Conservation (phyloP, 345 rosid species). For the Bruguiera sexangula region DNA sequence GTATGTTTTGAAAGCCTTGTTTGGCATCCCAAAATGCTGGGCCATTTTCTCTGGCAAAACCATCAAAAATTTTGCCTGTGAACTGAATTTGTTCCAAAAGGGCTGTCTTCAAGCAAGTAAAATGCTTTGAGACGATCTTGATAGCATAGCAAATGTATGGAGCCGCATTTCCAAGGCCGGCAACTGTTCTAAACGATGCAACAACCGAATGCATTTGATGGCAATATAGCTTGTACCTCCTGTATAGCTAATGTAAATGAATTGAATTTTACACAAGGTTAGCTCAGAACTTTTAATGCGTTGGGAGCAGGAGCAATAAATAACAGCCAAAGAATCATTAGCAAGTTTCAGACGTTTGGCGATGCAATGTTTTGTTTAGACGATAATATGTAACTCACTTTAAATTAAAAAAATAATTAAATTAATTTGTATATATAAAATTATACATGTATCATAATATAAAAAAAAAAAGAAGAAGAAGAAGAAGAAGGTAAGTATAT, state of each 20-base stretch:
- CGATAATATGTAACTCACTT: too few species aligned
- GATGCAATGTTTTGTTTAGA: too few species aligned
- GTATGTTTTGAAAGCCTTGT: neutral
- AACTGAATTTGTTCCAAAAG: slow-evolving; percentile 17
- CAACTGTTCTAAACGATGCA: slow-evolving; percentile 23
- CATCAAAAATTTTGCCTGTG: slow-evolving; percentile 5
- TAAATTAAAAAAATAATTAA: too few species aligned
- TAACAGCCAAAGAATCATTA: too few species aligned
- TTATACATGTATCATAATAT: too few species aligned
- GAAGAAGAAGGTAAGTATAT: too few species aligned
- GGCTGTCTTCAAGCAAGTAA: slow-evolving; percentile 24
- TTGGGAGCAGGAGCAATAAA: too few species aligned
- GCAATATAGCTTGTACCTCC: slow-evolving; percentile 19
- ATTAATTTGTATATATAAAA: too few species aligned
- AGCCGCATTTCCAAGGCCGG: slow-evolving; percentile 27
- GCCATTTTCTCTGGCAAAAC: neutral
- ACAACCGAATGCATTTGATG: slow-evolving; percentile 29
- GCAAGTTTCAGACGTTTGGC: too few species aligned
- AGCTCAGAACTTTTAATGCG: too few species aligned
- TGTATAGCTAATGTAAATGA: slow-evolving; percentile 14
- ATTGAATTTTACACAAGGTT: too few species aligned
- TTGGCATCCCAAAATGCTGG: slow-evolving; percentile 3
- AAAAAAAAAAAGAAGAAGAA: too few species aligned
- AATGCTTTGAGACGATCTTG: slow-evolving; percentile 21
- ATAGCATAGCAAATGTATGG: slow-evolving; percentile 11